A percentile compares a stretch with the other conserved stretches of the same genome.
Conservation (phyloP, 805 yeast species). For the Ogataea saltuana region DNA sequence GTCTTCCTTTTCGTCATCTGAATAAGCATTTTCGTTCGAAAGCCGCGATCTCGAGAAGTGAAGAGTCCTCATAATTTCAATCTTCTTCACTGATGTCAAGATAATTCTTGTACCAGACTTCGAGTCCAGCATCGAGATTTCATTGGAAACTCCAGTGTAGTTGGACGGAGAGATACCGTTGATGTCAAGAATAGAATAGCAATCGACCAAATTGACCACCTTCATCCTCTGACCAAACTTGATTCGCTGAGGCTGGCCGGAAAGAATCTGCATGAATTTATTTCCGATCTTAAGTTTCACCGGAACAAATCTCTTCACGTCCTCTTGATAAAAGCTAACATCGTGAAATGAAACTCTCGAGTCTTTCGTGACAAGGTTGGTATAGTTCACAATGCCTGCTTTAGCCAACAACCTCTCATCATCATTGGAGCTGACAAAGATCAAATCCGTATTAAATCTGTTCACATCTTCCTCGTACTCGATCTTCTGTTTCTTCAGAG, state of each 20-base stretch:
- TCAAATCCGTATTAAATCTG: slow-evolving; percentile 18
- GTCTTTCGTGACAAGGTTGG: slow-evolving; percentile 46
- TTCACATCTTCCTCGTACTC: slow-evolving; percentile 10
- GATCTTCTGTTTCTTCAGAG: slow-evolving; percentile 12
- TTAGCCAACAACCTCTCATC: slow-evolving; percentile 45
- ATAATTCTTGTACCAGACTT: slow-evolving; percentile 39
- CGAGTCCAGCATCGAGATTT: slow-evolving; percentile 45
- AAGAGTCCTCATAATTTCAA: slow-evolving; percentile 69
- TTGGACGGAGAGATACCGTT: slow-evolving; percentile 42
- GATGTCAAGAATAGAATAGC: slow-evolving; percentile 43
- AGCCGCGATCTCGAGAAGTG: slow-evolving; percentile 63
- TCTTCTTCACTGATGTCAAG: slow-evolving; percentile 49
- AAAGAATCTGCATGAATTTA: slow-evolving; percentile 58
- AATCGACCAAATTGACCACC: slow-evolving; percentile 43
- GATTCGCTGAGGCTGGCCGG: slow-evolving; percentile 44
- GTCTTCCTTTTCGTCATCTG: slow-evolving; percentile 35
- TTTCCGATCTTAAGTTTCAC: slow-evolving; percentile 70
- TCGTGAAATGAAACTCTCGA: slow-evolving; percentile 54
- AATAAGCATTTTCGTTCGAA: slow-evolving; percentile 23
- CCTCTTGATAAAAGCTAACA: slow-evolving; percentile 51
- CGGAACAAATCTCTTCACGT: slow-evolving; percentile 52
- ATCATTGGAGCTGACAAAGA: slow-evolving; percentile 48
- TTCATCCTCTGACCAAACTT: slow-evolving; percentile 39
- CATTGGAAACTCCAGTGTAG: slow-evolving; percentile 49
- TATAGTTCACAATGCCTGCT: slow-evolving; percentile 44